Conservation (phyloP, 768 basidiomycete genomes). For the Phylloporus arenicola region DNA sequence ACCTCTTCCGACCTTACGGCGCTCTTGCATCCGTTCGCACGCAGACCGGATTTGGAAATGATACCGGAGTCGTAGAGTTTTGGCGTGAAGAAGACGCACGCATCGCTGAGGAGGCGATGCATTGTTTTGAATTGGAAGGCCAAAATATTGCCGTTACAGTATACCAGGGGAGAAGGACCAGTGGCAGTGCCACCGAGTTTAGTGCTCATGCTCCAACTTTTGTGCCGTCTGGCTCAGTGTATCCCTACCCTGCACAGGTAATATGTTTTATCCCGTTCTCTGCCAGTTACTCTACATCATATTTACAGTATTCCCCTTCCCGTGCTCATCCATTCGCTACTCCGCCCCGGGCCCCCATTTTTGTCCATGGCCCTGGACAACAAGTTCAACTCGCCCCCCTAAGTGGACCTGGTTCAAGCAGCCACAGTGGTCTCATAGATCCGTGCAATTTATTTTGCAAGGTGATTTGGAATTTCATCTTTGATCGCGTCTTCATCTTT, state of each 20-base stretch:
- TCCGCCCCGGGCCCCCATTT: conserved; percentile 38
- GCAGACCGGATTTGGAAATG: conserved; percentile 69
- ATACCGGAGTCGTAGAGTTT: conserved; percentile 77
- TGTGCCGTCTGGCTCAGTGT: conserved; percentile 64
- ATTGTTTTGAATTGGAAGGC: conserved; percentile 77
- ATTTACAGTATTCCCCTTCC: conserved; percentile 61
- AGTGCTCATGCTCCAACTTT: conserved; percentile 71
- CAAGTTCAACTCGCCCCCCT: conserved; percentile 81
- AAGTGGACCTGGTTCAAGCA: conserved; percentile 68
- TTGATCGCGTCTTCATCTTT: conserved; percentile 3
- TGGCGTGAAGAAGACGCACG: conserved; percentile 85
- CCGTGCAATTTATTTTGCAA: conserved; percentile 90
- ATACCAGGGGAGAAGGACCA: conserved; percentile 60
- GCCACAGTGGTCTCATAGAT: conserved; percentile 84
- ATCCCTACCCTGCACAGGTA: conserved; percentile 60
- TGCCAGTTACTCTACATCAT: conserved; percentile 4
- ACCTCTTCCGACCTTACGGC: conserved; percentile 79
- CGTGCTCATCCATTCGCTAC: conserved; percentile 47
- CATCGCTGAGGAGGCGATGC: conserved; percentile 73
- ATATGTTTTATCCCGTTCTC: conserved; percentile 10
- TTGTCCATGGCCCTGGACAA: conserved; percentile 85
- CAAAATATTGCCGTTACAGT: conserved; percentile 81
- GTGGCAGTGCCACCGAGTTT: conserved; percentile 57
- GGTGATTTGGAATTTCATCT: conserved; percentile 35
- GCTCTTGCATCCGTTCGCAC: conserved; percentile 74